Evolutionary conservation across 352 stramenopile species (phyloP), one percentile per base, ranked within the genome.

Genomic region (Globisporangium abappressorium): DNA sequence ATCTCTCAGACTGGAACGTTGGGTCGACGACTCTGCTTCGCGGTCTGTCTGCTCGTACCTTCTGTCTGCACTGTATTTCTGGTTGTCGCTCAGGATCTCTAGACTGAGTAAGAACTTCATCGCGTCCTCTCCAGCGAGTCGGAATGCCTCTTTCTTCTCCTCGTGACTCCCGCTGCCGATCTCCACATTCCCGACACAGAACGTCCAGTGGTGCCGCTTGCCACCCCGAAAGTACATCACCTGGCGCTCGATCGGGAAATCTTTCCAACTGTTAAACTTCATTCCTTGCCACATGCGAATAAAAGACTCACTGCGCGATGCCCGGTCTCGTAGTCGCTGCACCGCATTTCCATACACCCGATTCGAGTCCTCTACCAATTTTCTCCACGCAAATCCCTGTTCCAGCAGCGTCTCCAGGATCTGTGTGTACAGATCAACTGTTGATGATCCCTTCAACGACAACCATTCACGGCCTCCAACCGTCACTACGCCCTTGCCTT

Each of bases 81-180:
- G 24, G 20, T 12, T 60, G 2, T 74, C 38, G 14, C 18, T 41
- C 24, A 74, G 41, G 11, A 83, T 69, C 47, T 54, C 54, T 9
- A 81, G 49, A 26, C 26, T 55, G 9, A 72, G 54, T n/a, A 91
- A 11, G 54, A 90, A 89, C 24, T 73, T 57, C 28, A 84, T 73
- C 3, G 81, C 73, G n/a, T 74, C 78, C 5, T 75, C 57, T 0
- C 74, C 73, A 2, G 81, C 85, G 11, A 82, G 49, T 28, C 78
- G 75, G 49, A 85, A 88, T 26, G 81, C 83, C 33, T 77, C 72
- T 7, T 76, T 66, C 51, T 85, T 89, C 33, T 86, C 71, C 59
- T 80, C 76, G 33, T 85, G 71, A 26, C 83, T 90, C 5, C 83
- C 83, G 62, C 82, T 91, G 9, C 85, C 85, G 43, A 93, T 79